Evolutionary conservation across 306 rosid species (phyloP).

Genomic region (Pterocarpus macrocarpus): DNA sequence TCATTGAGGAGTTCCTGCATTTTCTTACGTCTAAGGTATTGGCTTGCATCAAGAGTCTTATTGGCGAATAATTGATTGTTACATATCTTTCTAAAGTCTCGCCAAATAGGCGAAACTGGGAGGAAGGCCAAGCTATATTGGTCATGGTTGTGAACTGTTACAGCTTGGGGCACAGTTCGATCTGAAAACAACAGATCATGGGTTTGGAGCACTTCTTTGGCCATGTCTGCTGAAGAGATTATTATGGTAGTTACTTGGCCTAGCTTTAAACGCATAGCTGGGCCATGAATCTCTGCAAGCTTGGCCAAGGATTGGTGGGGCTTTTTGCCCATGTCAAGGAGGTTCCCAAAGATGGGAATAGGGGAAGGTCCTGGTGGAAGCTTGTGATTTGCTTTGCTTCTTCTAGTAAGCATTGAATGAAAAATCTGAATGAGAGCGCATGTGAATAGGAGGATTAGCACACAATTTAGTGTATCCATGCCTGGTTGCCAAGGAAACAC

Average conservation of each 20-base stretch:
- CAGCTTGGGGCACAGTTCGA: not conserved
- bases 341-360: constrained; percentile 17
- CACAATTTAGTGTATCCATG: not conserved
- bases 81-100: not conserved
- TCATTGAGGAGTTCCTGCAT: not conserved
- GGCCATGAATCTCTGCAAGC: constrained; percentile 8
- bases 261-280: not conserved
- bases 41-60: constrained; percentile 2
- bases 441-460: not conserved
- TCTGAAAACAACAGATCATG: constrained; percentile 7
- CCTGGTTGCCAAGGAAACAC: not conserved
- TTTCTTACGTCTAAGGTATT: not conserved
- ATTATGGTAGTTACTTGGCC: constrained; percentile 24
- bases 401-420: not conserved
- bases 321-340: not conserved
- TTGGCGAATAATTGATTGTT: not conserved
- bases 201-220: constrained; percentile 23
- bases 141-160: not conserved
- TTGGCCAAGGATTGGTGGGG: constrained; percentile 6
- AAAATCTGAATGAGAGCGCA: not conserved
- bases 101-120: not conserved
- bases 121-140: not conserved
- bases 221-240: constrained; percentile 1
- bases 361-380: constrained; percentile 32
- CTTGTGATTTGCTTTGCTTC: not conserved